A percentile compares a stretch with the other conserved stretches of the same genome.
Evolutionary conservation across 768 basidiomycete genomes (phyloP).

Genomic region (Lactarius hengduanensis): DNA sequence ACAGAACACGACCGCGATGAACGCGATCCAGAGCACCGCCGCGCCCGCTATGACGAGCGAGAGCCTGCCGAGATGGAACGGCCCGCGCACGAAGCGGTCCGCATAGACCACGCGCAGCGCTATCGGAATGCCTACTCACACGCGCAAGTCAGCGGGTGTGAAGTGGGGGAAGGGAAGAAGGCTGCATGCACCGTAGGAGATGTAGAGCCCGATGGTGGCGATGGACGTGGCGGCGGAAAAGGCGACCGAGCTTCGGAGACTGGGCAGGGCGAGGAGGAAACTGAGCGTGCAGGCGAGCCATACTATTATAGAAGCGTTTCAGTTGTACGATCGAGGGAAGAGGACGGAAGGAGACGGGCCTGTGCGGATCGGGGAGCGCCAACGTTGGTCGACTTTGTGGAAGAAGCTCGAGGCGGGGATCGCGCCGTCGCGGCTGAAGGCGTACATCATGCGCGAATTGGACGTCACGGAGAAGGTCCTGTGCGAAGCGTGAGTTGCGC

Average conservation of each 20-base stretch:
- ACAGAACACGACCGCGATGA: conserved; percentile 73
- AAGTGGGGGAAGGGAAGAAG: too few species aligned
- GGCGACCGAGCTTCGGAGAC: conserved; percentile 69
- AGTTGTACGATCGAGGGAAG: not conserved
- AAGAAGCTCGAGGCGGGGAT: conserved; percentile 69
- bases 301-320: conserved; percentile 41
- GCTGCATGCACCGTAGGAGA: conserved; percentile 56
- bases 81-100: conserved; percentile 59
- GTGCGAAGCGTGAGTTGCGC: not conserved
- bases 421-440: conserved; percentile 73
- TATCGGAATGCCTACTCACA: conserved; percentile 58
- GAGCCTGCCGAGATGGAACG: conserved; percentile 66
- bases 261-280: conserved; percentile 72
- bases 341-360: conserved; percentile 40
- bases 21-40: conserved; percentile 66
- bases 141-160: too few species aligned
- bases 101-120: conserved; percentile 62
- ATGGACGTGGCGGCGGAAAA: conserved; percentile 58
- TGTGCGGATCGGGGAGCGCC: conserved; percentile 66
- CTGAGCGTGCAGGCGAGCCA: conserved; percentile 78
- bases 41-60: conserved; percentile 57
- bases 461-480: conserved; percentile 77
- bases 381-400: conserved; percentile 55
- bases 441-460: conserved; percentile 83
- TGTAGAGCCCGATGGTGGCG: conserved; percentile 74